Conservation (phyloP, 495 filamentous ascomycete species). For the Talaromyces liani region DNA sequence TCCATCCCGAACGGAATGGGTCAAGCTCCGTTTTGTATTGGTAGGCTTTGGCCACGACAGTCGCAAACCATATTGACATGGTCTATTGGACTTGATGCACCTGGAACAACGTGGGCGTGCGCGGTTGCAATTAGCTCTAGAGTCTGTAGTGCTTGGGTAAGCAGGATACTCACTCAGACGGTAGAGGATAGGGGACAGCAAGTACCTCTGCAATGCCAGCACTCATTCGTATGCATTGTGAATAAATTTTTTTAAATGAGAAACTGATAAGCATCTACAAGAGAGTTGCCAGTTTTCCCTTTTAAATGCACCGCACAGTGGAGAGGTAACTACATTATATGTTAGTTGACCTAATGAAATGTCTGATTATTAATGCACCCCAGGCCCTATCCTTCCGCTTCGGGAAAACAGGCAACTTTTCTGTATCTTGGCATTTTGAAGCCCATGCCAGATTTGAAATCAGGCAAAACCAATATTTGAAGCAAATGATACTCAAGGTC, state of each 20-base stretch:
- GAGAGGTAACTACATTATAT: no score
- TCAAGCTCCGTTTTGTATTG: constrained; percentile 3
- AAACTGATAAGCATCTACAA: constrained; percentile 3
- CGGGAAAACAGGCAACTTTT: constrained; percentile 4
- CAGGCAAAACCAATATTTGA: neutral
- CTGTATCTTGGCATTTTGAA: constrained; percentile 1
- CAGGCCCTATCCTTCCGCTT: constrained; percentile 1
- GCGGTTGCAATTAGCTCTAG: neutral
- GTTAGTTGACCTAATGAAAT: no score
- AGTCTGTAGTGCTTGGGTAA: constrained; percentile 3
- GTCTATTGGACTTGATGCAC: neutral
- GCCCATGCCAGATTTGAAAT: neutral
- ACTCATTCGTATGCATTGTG: constrained; percentile 3
- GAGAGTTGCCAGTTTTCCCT: neutral
- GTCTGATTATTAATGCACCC: neutral
- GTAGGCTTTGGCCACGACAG: constrained; percentile 4
- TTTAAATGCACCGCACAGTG: neutral
- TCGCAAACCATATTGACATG: constrained; percentile 3
- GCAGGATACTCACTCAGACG: neutral
- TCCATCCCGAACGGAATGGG: neutral
- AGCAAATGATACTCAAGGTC: neutral
- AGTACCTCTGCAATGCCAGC: constrained; percentile 3
- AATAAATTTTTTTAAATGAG: neutral
- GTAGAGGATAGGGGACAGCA: neutral
- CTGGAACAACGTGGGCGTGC: constrained; percentile 3